A percentile compares a stretch with the other conserved stretches of the same genome.
These are phyloP conservation scores for Dothistroma pini DNA, from an alignment of 2,329 filamentous ascomycete species.

Conservation along the genomic window DNA sequence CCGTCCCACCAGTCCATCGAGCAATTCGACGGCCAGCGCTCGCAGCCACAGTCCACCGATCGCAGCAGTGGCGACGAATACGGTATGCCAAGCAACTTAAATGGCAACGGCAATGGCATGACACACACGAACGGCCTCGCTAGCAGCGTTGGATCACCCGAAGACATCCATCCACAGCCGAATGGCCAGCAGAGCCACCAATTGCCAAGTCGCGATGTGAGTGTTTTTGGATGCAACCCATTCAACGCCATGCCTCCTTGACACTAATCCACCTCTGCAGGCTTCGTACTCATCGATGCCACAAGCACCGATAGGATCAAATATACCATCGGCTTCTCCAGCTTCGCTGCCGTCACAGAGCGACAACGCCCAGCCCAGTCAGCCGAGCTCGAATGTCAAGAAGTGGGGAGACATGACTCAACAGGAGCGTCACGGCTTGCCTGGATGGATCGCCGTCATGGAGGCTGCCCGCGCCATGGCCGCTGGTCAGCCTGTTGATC, in stretches of 20 bases:
- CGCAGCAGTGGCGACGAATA: conserved; percentile 49
- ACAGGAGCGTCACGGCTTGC: conserved; percentile 57
- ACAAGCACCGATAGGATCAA: conserved; percentile 27
- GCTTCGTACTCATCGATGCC: conserved; percentile 14
- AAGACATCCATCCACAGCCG: conserved; percentile 18
- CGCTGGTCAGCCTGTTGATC: conserved; percentile 27
- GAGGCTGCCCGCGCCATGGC: conserved; percentile 28
- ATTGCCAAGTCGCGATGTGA: conserved; percentile 26
- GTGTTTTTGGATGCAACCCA: neutral
- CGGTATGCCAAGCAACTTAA: conserved; percentile 53
- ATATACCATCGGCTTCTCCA: conserved; percentile 11
- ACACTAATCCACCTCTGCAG: neutral
- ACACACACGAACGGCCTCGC: conserved; percentile 24
- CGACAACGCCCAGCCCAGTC: conserved; percentile 17
- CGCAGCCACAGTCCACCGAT: conserved; percentile 34
- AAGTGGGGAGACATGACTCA: conserved; percentile 57
- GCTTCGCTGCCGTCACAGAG: conserved; percentile 8
- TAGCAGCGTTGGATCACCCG: conserved; percentile 26
- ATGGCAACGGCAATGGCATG: conserved; percentile 44
- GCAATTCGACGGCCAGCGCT: conserved; percentile 53
- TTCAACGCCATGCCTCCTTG: neutral
- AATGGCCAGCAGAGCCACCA: conserved; percentile 25
- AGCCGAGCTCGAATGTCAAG: conserved; percentile 36
- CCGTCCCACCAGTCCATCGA: conserved; percentile 47
- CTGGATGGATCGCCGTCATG: conserved; percentile 54